These are phyloP conservation scores for Paraglomus brasilianum DNA, from an alignment of 192 early-diverging fungal genomes.

Conservation along the genomic window DNA sequence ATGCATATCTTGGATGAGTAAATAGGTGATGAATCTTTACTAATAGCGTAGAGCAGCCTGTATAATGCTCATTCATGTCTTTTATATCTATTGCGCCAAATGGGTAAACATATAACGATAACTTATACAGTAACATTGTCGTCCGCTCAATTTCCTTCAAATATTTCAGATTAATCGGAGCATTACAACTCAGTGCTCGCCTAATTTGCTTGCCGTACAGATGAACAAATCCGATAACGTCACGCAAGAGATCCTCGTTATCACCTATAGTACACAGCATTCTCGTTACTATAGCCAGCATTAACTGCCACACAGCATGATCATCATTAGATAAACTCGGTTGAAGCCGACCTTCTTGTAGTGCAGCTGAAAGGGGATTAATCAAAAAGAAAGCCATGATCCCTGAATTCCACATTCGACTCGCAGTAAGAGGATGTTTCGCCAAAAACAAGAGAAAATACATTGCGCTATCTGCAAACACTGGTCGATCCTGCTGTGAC, in stretches of 20 bases:
- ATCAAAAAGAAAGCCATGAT: constrained; percentile 17
- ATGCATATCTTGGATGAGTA: constrained; percentile 36
- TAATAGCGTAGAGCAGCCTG: constrained; percentile 38
- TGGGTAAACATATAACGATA: constrained; percentile 42
- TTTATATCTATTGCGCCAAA: constrained; percentile 29
- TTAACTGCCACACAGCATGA: constrained; percentile 54
- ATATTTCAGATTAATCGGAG: constrained; percentile 39
- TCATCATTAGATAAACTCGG: constrained; percentile 28
- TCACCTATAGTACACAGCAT: constrained; percentile 40
- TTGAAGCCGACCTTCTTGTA: constrained; percentile 13
- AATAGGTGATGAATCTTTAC: constrained; percentile 41
- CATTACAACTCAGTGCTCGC: constrained; percentile 40
- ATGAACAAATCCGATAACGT: constrained; percentile 47
- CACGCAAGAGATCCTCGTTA: constrained; percentile 39
- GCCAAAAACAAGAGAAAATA: constrained; percentile 20
- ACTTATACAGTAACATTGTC: constrained; percentile 50
- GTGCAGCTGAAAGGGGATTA: neutral
- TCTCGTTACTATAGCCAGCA: constrained; percentile 46
- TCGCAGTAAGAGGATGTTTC: constrained; percentile 15
- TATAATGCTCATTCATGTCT: constrained; percentile 35
- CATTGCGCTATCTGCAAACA: constrained; percentile 4
- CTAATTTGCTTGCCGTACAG: constrained; percentile 47
- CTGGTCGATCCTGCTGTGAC: constrained; percentile 15
- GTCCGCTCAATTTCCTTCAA: constrained; percentile 54
- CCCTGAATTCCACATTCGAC: neutral